phyloP scores from a whole-genome alignment of 192 early-diverging fungal species.

The Podila verticillata region DNA sequence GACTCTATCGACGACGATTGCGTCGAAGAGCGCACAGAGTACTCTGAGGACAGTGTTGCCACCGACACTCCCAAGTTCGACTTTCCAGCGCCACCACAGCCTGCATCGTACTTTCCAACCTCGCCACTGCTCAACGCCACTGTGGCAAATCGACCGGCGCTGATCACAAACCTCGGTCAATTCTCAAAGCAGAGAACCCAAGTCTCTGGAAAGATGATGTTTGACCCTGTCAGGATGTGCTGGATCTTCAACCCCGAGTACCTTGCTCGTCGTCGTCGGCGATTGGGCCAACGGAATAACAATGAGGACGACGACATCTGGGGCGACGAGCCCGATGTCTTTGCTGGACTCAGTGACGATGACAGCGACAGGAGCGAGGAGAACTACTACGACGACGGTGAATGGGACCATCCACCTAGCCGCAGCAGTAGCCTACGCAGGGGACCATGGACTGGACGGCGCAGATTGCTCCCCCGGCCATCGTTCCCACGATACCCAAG shows the following conservation, averaged over 20 bases:
- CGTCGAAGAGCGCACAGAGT: neutral
- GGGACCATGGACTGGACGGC: neutral
- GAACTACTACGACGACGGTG: neutral
- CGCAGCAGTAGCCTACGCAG: neutral
- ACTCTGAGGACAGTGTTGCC: neutral
- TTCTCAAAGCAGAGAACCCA: conserved; percentile 31
- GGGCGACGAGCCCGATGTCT: conserved; percentile 46
- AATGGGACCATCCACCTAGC: neutral
- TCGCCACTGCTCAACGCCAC: neutral
- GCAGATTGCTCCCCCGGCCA: conserved; percentile 17
- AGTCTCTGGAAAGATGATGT: conserved; percentile 43
- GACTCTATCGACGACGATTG: no score
- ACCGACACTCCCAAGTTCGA: neutral
- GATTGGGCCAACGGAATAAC: neutral
- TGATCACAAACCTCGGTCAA: conserved; percentile 39
- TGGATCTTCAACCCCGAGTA: conserved; percentile 50
- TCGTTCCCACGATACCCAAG: conserved; percentile 18
- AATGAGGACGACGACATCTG: conserved; percentile 19
- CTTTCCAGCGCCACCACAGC: conserved; percentile 1
- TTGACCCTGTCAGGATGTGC: conserved; percentile 35
- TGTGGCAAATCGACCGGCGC: conserved; percentile 19
- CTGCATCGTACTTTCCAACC: neutral
- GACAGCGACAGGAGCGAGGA: conserved; percentile 9
- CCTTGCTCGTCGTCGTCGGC: conserved; percentile 8
- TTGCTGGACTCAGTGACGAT: conserved; percentile 43